These are phyloP conservation scores for Aegilops speltoides DNA, from an alignment of 176 grass and related monocot species.

Conservation along the genomic window DNA sequence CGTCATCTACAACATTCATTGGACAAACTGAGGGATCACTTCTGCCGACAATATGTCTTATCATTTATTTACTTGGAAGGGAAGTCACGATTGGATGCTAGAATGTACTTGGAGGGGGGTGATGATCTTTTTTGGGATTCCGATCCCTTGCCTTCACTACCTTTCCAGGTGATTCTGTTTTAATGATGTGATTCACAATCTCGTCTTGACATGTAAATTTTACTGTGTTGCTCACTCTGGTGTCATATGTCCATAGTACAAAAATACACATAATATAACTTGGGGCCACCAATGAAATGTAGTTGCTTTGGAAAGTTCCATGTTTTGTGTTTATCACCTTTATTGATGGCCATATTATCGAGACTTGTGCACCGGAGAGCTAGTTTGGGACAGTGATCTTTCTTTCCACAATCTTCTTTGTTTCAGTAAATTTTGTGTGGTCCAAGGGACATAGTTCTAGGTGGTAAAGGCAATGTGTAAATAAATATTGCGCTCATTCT, in stretches of 20 bases:
- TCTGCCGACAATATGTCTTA: slow-evolving; percentile 88
- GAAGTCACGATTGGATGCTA: slow-evolving; percentile 88
- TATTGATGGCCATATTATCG: background rate
- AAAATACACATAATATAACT: background rate
- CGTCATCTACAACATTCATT: slow-evolving; percentile 75
- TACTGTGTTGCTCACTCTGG: background rate
- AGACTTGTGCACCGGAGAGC: background rate
- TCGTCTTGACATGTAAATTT: background rate
- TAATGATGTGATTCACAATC: slow-evolving; percentile 20
- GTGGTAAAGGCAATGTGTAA: background rate
- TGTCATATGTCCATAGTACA: background rate
- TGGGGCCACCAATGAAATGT: background rate
- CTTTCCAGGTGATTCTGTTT: slow-evolving; percentile 86
- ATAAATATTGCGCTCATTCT: slow-evolving; percentile 7
- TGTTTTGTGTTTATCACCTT: slow-evolving; percentile 11
- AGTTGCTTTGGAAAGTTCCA: background rate
- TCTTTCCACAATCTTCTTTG: background rate
- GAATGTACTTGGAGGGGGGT: slow-evolving; percentile 77
- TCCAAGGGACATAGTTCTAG: background rate
- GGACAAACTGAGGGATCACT: slow-evolving; percentile 94
- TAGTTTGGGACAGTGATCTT: background rate
- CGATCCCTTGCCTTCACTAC: slow-evolving; percentile 79
- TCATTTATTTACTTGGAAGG: slow-evolving; percentile 99
- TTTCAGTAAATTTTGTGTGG: background rate
- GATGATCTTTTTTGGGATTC: slow-evolving; percentile 80